Evolutionary conservation across 345 rosid genomes (phyloP), one percentile per base, ranked within the genome.

Genomic region (Rubroshorea leprosula): DNA sequence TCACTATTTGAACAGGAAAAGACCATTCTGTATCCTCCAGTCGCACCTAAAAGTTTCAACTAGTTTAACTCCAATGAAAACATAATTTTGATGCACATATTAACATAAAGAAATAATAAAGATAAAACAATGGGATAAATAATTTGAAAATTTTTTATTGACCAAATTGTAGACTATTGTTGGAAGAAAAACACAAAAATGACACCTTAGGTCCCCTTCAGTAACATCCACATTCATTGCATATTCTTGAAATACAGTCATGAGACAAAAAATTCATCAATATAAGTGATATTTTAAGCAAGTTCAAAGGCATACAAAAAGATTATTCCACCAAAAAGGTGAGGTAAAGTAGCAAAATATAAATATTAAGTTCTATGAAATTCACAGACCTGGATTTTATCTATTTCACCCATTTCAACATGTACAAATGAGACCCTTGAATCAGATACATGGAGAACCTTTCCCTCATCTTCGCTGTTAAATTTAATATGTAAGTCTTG

Each of bases 11-110:
- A 66, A 93, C 70, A 25, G 99, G 97, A 72, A 76, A 89, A 52
- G 99, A 93, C 99, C 99, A 93, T 48, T 82, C 80, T 56, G 99
- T 87, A 65, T 76, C 85, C 80, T 72, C 81, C 63, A 87, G 57
- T 25, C 82, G 82, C 48, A 89, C 89, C 99, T 93, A 66, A 49
- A 71, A 69, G 65, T 65, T 45, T 49, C 31, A 51, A 59, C 21
- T 49, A 55, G 19, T 29, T 64, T 57, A 53, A 53, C 51, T 14
- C 21, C 16, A 20, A 53, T 14, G 29, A 24, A 22, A 6, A 31
- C 17, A 51, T 23, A 50, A 49, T 56, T 18, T 49, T 43, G 18
- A 48, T 19, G 39, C 23, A 16, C 50, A 23, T 48, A 57, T 31
- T 55, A 9, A 38, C 17, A 10, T 17, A 19, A 67, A 54, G 48